Evolutionary conservation across 345 rosid genomes (phyloP).

Genomic region (Dovyalis caffra): DNA sequence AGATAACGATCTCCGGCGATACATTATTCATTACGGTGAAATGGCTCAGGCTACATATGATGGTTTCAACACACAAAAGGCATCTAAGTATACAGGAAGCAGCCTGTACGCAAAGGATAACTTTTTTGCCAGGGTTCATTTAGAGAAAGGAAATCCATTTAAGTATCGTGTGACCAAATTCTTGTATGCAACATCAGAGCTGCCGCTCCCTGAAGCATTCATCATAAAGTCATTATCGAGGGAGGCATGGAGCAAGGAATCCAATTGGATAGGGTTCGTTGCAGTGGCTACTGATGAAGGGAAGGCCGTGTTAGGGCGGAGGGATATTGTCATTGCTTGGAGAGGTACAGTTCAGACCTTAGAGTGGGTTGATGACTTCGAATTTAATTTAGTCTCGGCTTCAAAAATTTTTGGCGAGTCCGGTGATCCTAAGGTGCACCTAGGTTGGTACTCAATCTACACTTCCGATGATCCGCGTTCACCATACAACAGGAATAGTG

Average conservation of each 20-base stretch:
- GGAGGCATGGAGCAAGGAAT: slow-evolving; percentile 83
- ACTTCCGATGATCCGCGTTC: slow-evolving; percentile 68
- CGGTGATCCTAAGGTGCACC: slow-evolving; percentile 50
- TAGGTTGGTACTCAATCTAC: slow-evolving; percentile 88
- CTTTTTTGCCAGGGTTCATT: slow-evolving; percentile 57
- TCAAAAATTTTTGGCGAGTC: slow-evolving; percentile 44
- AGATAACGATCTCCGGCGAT: slow-evolving; percentile 64
- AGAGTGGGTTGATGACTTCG: slow-evolving; percentile 73
- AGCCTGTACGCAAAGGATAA: slow-evolving; percentile 51
- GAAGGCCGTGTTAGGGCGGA: slow-evolving; percentile 55
- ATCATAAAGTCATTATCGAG: slow-evolving; percentile 55
- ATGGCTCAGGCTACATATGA: slow-evolving; percentile 82
- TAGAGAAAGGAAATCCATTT: slow-evolving; percentile 55
- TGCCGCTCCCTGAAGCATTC: slow-evolving; percentile 66
- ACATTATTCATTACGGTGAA: slow-evolving; percentile 75
- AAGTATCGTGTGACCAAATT: slow-evolving; percentile 67
- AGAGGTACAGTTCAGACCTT: slow-evolving; percentile 69
- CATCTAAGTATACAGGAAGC: slow-evolving; percentile 59
- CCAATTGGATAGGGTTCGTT: slow-evolving; percentile 82
- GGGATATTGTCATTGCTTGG: slow-evolving; percentile 86
- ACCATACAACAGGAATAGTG: slow-evolving; percentile 39
- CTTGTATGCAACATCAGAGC: slow-evolving; percentile 63
- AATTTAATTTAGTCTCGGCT: slow-evolving; percentile 52
- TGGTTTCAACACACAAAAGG: slow-evolving; percentile 55
- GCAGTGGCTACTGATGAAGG: slow-evolving; percentile 82